Percentiles rank a stretch among this genome's conserved stretches.
Evolutionary conservation across 805 yeast genomes (phyloP).

Genomic region (Cyberlindnera americana): DNA sequence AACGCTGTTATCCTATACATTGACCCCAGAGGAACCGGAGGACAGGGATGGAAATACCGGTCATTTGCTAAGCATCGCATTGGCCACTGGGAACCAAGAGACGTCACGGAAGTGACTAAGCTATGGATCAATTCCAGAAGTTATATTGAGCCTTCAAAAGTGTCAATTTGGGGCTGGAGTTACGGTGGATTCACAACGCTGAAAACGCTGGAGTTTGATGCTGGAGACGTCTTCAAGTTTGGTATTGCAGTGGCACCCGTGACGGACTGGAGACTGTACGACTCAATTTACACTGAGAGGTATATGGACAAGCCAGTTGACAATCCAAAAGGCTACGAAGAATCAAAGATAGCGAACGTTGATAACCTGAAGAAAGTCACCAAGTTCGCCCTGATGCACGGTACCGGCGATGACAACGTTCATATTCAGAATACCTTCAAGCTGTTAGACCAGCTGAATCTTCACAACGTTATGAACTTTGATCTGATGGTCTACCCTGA

Average conservation of each 20-base stretch:
- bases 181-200: slow-evolving; percentile 79
- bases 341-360: slow-evolving; percentile 41
- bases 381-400: slow-evolving; percentile 70
- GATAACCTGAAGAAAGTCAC: slow-evolving; percentile 43
- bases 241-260: slow-evolving; percentile 88
- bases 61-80: slow-evolving; percentile 52
- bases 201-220: slow-evolving; percentile 68
- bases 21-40: slow-evolving; percentile 85
- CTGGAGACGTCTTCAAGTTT: slow-evolving; percentile 58
- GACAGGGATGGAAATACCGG: slow-evolving; percentile 64
- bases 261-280: slow-evolving; percentile 72
- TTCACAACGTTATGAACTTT: slow-evolving; percentile 57
- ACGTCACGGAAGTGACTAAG: slow-evolving; percentile 49
- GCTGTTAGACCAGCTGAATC: slow-evolving; percentile 57
- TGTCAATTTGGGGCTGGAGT: slow-evolving; percentile 87
- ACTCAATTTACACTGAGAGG: slow-evolving; percentile 77
- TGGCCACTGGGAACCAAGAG: slow-evolving; percentile 79
- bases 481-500: slow-evolving; percentile 92
- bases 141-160: slow-evolving; percentile 48
- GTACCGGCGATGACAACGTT: slow-evolving; percentile 83
- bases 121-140: slow-evolving; percentile 41
- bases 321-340: slow-evolving; percentile 47
- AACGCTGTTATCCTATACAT: slow-evolving; percentile 61
- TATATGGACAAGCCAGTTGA: slow-evolving; percentile 57
- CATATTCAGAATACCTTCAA: slow-evolving; percentile 68